Evolutionary conservation across 2,329 filamentous ascomycete species (phyloP), one percentile per base, ranked within the genome.

Genomic region (Aspergillus terreus): DNA sequence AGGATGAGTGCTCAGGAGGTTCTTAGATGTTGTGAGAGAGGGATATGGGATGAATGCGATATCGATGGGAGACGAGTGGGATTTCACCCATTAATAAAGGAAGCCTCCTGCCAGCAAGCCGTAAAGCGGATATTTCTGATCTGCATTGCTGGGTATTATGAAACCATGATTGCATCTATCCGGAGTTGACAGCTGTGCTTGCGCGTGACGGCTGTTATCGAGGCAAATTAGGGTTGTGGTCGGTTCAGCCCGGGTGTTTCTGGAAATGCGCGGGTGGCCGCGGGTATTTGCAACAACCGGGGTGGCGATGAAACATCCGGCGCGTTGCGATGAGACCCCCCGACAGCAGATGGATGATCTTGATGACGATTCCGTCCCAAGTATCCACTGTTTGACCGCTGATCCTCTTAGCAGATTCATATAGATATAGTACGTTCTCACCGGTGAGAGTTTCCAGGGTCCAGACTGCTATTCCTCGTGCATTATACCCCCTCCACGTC

Each of bases 211-310:
- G 32, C 35, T 7, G 11, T 19, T 27, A 25, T 21, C 12, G 27
- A 49, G 46, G 42, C 32, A 48, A 46, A 21, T 32, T 21, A 46
- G 40, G 40, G 40, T 25, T 47, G 10, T 14, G 27, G 27, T 36
- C 60, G 60, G 60, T 19, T 62, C 47, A 17, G 25, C 7, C 42
- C 55, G 60, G 60, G 25, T 54, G 44, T 55, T 44, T 33, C 6
- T 6, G n/a, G 32, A 30, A 19, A 27, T 49, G 4, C 12, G 21
- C 21, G 57, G 58, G 30, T 52, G 43, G 38, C 2, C 23, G 10
- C 60, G 60, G 60, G 48, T 60, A 55, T 61, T 53, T 58, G 33
- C 45, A 49, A 57, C 25, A 57, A 17, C 57, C 55, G 56, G 27
- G 27, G 27, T 30, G 7, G 27, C 27, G 27, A 30, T 11, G 27